phyloP scores from a whole-genome alignment of 108 stramenopile genomes.

The Cyclotella choctawhatcheeana region DNA sequence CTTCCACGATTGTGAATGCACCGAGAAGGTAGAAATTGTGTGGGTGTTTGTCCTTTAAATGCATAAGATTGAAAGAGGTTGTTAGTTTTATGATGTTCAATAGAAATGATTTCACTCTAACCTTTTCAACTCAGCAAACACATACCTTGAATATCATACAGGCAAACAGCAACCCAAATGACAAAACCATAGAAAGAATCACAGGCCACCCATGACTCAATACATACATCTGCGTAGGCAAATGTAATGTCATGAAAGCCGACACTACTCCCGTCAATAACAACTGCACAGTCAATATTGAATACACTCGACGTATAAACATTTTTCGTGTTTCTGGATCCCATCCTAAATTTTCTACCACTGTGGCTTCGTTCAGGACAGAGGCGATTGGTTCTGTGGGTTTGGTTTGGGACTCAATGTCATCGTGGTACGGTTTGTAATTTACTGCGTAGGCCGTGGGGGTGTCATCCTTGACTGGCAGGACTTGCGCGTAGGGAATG shows the following conservation, averaged over 20 bases:
- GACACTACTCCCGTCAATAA: constrained; percentile 25
- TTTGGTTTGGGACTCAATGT: constrained; percentile 8
- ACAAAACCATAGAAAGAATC: constrained; percentile 23
- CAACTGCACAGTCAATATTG: constrained; percentile 46
- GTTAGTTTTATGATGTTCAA: too few species aligned
- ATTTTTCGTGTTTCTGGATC: constrained; percentile 43
- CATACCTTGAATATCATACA: constrained; percentile 41
- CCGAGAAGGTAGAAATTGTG: constrained; percentile 42
- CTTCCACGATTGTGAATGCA: constrained; percentile 48
- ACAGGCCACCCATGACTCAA: constrained; percentile 46
- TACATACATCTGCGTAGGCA: constrained; percentile 45
- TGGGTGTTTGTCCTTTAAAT: constrained; percentile 42
- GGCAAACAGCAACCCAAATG: constrained; percentile 34
- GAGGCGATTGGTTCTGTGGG: not conserved
- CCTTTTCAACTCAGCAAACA: not conserved
- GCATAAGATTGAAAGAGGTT: too few species aligned
- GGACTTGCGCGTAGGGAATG: constrained; percentile 37
- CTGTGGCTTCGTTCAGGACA: constrained; percentile 34
- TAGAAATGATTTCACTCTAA: too few species aligned
- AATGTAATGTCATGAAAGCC: constrained; percentile 45
- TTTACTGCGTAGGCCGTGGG: constrained; percentile 20
- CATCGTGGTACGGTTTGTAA: constrained; percentile 34
- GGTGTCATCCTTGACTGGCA: constrained; percentile 16
- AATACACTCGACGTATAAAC: constrained; percentile 57
- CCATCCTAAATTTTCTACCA: constrained; percentile 49